A percentile compares a stretch with the other conserved stretches of the same genome.
Conservation (phyloP, 1,284 basidiomycete genomes). For the Coniferiporia sulphurascens region DNA sequence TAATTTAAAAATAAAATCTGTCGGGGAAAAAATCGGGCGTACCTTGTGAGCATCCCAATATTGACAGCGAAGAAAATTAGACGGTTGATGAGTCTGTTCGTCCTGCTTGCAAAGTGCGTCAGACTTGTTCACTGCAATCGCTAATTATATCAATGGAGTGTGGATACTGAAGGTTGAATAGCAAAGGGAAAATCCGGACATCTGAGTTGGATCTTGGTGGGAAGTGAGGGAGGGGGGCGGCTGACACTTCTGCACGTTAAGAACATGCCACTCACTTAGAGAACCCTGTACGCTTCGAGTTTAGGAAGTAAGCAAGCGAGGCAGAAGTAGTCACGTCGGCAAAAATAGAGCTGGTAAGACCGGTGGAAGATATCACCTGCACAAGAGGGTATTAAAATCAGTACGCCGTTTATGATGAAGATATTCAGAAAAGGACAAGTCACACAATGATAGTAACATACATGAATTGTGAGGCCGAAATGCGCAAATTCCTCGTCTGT, state of each 20-base stretch:
- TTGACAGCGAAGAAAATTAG: slow-evolving; percentile 4
- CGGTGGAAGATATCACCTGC: not conserved
- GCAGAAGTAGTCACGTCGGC: not conserved
- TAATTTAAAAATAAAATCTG: no score
- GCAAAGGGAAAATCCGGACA: no score
- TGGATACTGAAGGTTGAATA: no score
- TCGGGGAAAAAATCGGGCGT: not conserved
- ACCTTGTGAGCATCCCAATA: slow-evolving; percentile 3
- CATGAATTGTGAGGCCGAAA: not conserved
- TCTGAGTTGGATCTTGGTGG: no score
- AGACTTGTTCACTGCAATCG: not conserved
- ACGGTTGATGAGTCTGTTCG: not conserved
- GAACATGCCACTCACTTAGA: slow-evolving; percentile 1
- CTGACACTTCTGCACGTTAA: no score
- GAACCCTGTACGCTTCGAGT: not conserved
- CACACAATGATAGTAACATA: not conserved
- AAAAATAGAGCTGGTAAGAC: not conserved
- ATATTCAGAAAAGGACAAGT: no score
- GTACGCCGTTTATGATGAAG: no score
- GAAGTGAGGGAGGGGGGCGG: no score
- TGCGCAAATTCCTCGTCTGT: not conserved
- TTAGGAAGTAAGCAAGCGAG: slow-evolving; percentile 2
- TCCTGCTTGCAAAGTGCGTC: not conserved
- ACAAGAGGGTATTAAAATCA: no score
- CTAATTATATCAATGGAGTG: no score